Conservation (phyloP, 768 basidiomycete species). For the Serendipita indica region DNA sequence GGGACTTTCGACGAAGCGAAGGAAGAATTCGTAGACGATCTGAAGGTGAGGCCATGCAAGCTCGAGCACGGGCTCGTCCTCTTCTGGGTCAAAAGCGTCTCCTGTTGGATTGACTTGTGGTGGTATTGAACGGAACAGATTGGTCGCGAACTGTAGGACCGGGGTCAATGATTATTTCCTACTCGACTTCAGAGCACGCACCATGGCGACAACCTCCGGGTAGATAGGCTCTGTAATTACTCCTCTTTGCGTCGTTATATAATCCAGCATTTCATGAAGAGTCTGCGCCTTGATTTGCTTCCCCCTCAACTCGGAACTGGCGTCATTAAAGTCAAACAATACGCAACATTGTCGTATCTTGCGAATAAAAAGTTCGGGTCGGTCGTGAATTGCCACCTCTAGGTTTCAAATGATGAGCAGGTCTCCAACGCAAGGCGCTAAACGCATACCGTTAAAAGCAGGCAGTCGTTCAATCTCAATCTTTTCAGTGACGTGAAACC, state of each 20-base stretch:
- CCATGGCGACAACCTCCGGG: slow-evolving; percentile 98
- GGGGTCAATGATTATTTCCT: background rate
- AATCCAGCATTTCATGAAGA: slow-evolving; percentile 95
- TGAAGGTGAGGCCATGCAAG: slow-evolving; percentile 99
- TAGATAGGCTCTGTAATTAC: slow-evolving; percentile 96
- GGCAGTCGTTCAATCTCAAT: slow-evolving; percentile 92
- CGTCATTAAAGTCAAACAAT: slow-evolving; percentile 97
- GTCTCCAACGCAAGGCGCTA: background rate
- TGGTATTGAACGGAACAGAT: slow-evolving; percentile 98
- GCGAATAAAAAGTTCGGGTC: slow-evolving; percentile 79
- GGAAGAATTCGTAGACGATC: slow-evolving; percentile 99
- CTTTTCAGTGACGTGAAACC: slow-evolving; percentile 91
- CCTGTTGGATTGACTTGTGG: slow-evolving; percentile 97
- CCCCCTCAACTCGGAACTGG: slow-evolving; percentile 85
- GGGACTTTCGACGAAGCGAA: slow-evolving; percentile 91
- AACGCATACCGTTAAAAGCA: slow-evolving; percentile 60
- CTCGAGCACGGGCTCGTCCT: slow-evolving; percentile 97
- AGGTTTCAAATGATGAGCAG: too few relatives aligned
- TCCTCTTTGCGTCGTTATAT: slow-evolving; percentile 90
- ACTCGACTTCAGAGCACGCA: slow-evolving; percentile 24
- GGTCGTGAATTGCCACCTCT: slow-evolving; percentile 84
- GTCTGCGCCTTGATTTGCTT: slow-evolving; percentile 99
- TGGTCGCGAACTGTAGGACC: slow-evolving; percentile 69
- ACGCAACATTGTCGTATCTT: slow-evolving; percentile 95
- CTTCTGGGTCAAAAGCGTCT: slow-evolving; percentile 98